phyloP scores from a whole-genome alignment of 2,329 filamentous ascomycete species.

The Ceratocystis diversiconidia region DNA sequence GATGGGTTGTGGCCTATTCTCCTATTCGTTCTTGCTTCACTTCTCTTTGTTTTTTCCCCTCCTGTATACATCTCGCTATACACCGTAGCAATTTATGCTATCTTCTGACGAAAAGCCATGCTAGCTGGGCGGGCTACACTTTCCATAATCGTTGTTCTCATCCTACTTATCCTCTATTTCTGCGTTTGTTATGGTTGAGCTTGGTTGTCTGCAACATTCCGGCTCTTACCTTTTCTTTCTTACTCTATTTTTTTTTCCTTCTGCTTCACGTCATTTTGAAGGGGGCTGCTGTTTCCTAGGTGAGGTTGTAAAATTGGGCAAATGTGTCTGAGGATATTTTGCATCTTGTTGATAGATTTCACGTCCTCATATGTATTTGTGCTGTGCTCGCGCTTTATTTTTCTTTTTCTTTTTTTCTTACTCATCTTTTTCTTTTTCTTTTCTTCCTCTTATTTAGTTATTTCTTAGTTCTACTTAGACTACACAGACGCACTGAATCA shows the following conservation, averaged over 20 bases:
- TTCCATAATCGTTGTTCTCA: no score
- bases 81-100: no score
- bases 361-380: background rate
- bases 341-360: constrained; percentile 2
- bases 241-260: background rate
- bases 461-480: constrained; percentile 4
- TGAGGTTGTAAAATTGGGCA: background rate
- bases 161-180: no score
- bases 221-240: background rate
- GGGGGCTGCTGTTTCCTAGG: background rate
- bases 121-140: no score
- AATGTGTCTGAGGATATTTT: constrained; percentile 1
- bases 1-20: background rate
- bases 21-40: background rate
- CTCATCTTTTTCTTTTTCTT: background rate
- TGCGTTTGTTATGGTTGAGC: no score
- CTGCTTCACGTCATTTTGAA: background rate
- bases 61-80: background rate
- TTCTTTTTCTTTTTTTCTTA: background rate
- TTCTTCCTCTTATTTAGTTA: background rate
- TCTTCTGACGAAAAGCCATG: no score
- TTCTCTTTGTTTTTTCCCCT: background rate
- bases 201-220: background rate
- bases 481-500: constrained; percentile 3
- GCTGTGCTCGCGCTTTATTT: background rate